Base-by-base conservation (phyloP, 768 basidiomycete genomes). In the Nidularia sp. region DNA sequence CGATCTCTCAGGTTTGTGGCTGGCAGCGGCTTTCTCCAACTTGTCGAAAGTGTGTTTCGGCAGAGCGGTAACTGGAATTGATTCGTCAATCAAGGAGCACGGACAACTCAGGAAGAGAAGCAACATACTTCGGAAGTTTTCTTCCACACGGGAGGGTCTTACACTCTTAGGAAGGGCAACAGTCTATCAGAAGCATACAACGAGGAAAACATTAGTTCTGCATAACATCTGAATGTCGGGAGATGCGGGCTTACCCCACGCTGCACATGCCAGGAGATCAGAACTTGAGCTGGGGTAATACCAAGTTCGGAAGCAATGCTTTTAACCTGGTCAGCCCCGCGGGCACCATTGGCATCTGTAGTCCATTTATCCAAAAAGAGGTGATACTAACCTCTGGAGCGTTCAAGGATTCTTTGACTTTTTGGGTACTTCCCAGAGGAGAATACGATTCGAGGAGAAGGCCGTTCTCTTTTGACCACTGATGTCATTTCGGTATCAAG, bases 151-250 rank as follows among this genome's bases (percentile, higher is more conserved):
- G 43, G 78, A 76, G 8, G 86, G 74, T 2, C 82, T 85, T 10
- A 90, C 86, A 55, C 85, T 88, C 75, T 91, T 93, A 2, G 90
- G 87, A 8, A 92, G 73, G 5, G 85, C 85, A 51, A 86, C 72
- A 45, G 84, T 82, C 85, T 87, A 57, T 29, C 52, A 44, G 50
- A 5, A 12, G n/a, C 34, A 22, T 42, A 7, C 18, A 18, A 18
- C 1, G 18, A 18, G 18, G 18, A 18, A 18, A 18, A 18, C 1
- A 18, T 18, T 1, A 18, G 7, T 7, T 46, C 52, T 22, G 55
- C 31, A 48, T 33, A 12, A 39, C 2, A 2, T 5, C 15, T 43
- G 39, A 43, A 48, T 5, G 22, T 36, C 32, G 47, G 10, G 15
- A 32, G n/a, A n/a, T 45, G 15, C 49, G 22, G 13, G 72, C 82